A percentile compares a stretch with the other conserved stretches of the same genome.
Evolutionary conservation across 768 basidiomycete genomes (phyloP).

Genomic region (Russula abietina): DNA sequence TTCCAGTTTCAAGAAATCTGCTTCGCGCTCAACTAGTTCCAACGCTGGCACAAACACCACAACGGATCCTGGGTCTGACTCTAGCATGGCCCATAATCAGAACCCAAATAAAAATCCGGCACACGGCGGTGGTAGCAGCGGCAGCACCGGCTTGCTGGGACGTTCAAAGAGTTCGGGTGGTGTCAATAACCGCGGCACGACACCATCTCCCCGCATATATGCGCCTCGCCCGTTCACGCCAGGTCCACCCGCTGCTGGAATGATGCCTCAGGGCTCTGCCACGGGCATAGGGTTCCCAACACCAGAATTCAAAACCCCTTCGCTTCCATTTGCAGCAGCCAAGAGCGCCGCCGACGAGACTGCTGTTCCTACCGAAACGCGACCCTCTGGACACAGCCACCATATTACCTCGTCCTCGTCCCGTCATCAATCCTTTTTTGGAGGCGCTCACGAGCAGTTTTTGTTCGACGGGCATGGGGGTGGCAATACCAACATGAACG

Average conservation of each 20-base stretch:
- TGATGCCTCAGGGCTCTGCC: background rate
- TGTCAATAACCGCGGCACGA: background rate
- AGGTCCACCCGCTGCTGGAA: background rate
- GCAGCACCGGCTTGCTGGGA: background rate
- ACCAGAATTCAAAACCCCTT: conserved; percentile 15
- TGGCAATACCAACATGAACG: background rate
- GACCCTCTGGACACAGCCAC: background rate
- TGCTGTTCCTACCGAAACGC: background rate
- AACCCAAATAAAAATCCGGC: background rate
- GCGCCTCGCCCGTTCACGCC: conserved; percentile 18
- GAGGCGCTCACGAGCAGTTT: background rate
- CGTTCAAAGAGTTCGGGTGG: background rate
- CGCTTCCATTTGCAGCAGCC: conserved; percentile 6
- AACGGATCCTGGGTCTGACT: background rate
- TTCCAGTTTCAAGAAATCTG: conserved; percentile 12
- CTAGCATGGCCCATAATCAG: background rate
- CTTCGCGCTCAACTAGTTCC: background rate
- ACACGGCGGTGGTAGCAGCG: background rate
- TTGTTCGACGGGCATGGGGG: background rate
- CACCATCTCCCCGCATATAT: conserved; percentile 17
- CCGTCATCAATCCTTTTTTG: conserved; percentile 1
- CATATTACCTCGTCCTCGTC: background rate
- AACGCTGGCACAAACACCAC: background rate
- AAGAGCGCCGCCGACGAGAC: conserved; percentile 1
- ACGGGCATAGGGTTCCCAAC: background rate